Evolutionary conservation across 164 flowering plant species (phyloP), one percentile per base, ranked within the genome.

Genomic region (Stephania yunnanensis): DNA sequence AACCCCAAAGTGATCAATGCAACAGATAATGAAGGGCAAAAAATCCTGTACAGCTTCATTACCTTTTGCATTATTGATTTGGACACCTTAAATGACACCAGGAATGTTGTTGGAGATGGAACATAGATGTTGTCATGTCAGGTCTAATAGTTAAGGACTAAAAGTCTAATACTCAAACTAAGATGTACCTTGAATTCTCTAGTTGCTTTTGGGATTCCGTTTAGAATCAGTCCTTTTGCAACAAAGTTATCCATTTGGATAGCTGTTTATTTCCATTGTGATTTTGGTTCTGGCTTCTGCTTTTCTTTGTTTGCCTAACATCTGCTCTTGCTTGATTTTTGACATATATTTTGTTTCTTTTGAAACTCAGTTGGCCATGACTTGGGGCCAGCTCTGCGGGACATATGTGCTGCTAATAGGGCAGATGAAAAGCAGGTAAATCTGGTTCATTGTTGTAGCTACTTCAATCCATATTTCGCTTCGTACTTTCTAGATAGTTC

Each of bases 371-470:
- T 53, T 83, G 81, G 78, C 46, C 77, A 85, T 77, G 91, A 90
- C 75, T 74, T 88, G 78, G 98, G 97, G 79, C 90, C 89, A 63
- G 89, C 84, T 78, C 79, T 93, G 68, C 84, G 98, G 74, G 98
- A 93, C 72, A 89, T 95, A 76, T 92, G 98, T 85, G 91, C 96
- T 53, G 89, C 89, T 73, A 90, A 93, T 84, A 84, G 93, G 83
- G 81, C 95, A 11, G 87, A 90, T 87, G 98, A 95, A 82, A 90
- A 89, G 75, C 96, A 95, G 96, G 99, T 93, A 76, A 19, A 55
- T 46, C 17, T 25, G 1, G 6, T 68, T 17, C 17, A 17, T 31
- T 30, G 44, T 68, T 44, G 10, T 67, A 2, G 46, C 64, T 50
- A 58, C n/a, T 58, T 15, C 19, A n/a, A 29, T 52, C n/a, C 66